Evolutionary conservation across 257 asterid species (phyloP).

Genomic region (Solanum ossicruentum): DNA sequence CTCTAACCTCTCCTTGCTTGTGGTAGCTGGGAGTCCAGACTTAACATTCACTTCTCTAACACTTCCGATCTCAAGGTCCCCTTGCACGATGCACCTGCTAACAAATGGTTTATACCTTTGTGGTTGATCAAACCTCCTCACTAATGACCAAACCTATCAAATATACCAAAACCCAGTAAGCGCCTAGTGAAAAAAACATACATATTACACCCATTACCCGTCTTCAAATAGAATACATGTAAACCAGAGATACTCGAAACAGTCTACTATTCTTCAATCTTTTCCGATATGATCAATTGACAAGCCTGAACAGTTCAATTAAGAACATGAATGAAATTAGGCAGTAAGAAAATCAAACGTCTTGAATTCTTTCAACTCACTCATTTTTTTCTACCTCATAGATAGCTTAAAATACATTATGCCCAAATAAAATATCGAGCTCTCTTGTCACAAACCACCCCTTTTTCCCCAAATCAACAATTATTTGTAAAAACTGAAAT

Average conservation of each 20-base stretch:
- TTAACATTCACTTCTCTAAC: conserved; percentile 78
- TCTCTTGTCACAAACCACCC: background rate
- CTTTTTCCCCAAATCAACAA: background rate
- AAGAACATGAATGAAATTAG: background rate
- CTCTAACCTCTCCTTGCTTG: conserved; percentile 81
- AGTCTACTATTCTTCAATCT: background rate
- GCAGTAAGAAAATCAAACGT: background rate
- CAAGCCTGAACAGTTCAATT: background rate
- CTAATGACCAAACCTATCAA: conserved; percentile 77
- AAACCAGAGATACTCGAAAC: background rate
- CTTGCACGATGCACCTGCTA: conserved; percentile 65
- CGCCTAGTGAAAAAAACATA: background rate
- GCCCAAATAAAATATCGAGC: background rate
- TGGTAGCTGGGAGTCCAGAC: conserved; percentile 86
- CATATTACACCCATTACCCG: background rate
- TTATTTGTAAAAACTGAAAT: background rate
- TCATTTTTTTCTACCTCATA: background rate
- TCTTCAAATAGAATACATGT: background rate
- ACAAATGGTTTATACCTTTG: conserved; percentile 90
- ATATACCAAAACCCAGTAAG: background rate
- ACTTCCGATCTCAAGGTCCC: conserved; percentile 75
- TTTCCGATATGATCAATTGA: background rate
- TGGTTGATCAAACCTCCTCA: conserved; percentile 85
- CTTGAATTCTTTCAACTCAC: background rate
- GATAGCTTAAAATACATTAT: background rate